phyloP scores from a whole-genome alignment of 805 yeast genomes.

The Alloascoidea africana region DNA sequence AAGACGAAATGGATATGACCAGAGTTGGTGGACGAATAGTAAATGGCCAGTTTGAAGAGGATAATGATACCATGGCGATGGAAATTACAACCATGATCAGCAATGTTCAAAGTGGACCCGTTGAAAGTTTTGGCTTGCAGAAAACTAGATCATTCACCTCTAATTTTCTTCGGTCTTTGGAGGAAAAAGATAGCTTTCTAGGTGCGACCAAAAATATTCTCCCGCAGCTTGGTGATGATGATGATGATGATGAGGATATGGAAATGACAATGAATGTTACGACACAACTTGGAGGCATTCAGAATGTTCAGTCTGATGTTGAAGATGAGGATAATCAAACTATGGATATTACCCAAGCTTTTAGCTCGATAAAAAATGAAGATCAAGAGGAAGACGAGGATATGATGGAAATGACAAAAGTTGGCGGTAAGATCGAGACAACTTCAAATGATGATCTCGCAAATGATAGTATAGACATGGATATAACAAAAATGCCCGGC shows the following conservation, averaged over 20 bases:
- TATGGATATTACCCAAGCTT: constrained; percentile 5
- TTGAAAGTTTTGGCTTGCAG: no score
- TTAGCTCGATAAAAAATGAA: neutral
- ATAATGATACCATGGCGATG: constrained; percentile 11
- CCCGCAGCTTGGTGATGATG: neutral
- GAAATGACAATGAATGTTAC: constrained; percentile 7
- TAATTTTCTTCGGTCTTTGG: neutral
- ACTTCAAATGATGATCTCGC: constrained; percentile 3
- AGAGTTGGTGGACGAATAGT: constrained; percentile 2
- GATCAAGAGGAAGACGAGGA: constrained; percentile 4
- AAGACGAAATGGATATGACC: constrained; percentile 4
- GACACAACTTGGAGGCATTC: neutral
- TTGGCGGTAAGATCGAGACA: constrained; percentile 5
- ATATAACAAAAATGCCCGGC: constrained; percentile 1
- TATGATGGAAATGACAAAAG: constrained; percentile 9
- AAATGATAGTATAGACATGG: constrained; percentile 3
- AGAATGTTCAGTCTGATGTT: neutral
- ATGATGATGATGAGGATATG: constrained; percentile 2
- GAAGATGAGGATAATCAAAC: constrained; percentile 1
- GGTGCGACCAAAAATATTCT: constrained; percentile 1
- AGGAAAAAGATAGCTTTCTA: neutral
- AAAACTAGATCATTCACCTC: neutral
- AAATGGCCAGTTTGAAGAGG: constrained; percentile 5
- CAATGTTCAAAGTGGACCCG: constrained; percentile 3
- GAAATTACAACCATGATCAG: constrained; percentile 9